Base-by-base conservation (phyloP, 176 grass and related monocot species). In the Oryza australiensis region DNA sequence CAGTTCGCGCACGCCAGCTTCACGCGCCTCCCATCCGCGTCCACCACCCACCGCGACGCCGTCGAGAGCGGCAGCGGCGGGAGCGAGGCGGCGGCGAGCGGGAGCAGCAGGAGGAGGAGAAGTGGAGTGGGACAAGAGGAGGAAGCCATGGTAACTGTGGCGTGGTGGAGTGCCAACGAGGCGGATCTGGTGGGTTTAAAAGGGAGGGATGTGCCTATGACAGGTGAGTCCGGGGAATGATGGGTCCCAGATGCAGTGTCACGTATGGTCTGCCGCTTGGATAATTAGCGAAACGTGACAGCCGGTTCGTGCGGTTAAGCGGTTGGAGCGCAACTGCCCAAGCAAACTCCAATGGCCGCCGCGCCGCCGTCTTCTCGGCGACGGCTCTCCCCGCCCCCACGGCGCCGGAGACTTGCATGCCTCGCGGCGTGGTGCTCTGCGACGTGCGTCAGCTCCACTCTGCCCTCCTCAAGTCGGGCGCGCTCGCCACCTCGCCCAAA, bases 1-100 rank as follows among this genome's bases (percentile, higher is more conserved):
- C 95, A 97, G 85, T 92, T 97, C 64, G 91, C 92, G 77, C 92
- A 97, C 10, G 84, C 90, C 70, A 97, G 92, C 88, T 97, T 97
- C 73, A 94, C 92, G 60, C 92, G 85, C 77, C 75, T 83, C 32
- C 92, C 90, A 10, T 84, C 65, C 22, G 74, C 78, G 51, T 79
- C 88, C 46, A 97, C 81, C 74, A 97, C 81, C 95, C 95, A 97
- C 74, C 95, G 77, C 76, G 92, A 92, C 72, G 59, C 40, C 27
- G 95, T 91, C 4, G 86, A 97, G 16, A 94, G 90, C 13, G 92
- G 95, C 45, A 94, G 82, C 60, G 78, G 45, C 1, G 87, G 91
- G 33, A 70, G 43, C 12, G 53, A 49, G 7, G 53, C 33, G n/a
- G 55, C 34, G 40, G 63, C 32, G 5, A 45, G 76, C 6, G 86